Base-by-base conservation (phyloP, 2,329 filamentous ascomycete species). In the Stemphylium lycopersici region DNA sequence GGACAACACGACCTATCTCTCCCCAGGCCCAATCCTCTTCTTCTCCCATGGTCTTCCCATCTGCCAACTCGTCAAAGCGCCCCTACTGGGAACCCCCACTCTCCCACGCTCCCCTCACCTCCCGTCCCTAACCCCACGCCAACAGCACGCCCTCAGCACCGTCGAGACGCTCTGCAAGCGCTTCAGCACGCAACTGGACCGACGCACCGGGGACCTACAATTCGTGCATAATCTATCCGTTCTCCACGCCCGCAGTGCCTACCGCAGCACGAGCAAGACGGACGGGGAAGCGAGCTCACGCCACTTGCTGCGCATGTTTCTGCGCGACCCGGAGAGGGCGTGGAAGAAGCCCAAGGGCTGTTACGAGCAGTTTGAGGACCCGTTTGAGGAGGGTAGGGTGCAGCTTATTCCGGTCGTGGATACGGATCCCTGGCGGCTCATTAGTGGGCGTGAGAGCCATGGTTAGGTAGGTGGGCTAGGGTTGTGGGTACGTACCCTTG, bases 361-460 rank as follows among this genome's bases (percentile, higher is more conserved):
- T 56, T 55, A 57, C 24, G 45, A 53, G 37, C 68, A 71, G 24
- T 75, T 75, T 43, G 63, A 74, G 36, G 68, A 72, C 24, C 69
- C 70, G 11, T 75, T 75, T 52, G 59, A 55, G 3, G 49, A 54
- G 12, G 70, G 67, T 7, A 62, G 73, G 37, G 46, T 55, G 38
- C 70, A 74, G 50, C 61, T 73, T n/a, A 48, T 75, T 11, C 68
- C 72, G 11, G 61, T 75, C 12, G 44, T 69, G 3, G 73, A 75
- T 48, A 64, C 52, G 22, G 71, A 75, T 52, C 72, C 73, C 5
- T 73, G 71, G 70, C 68, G 72, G 51, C 65, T 67, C 51, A 74
- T 75, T 53, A 74, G 70, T 48, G 73, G 73, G n/a, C 68, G 69
- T 24, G 71, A 75, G 55, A 72, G 70, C 66, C 73, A 75, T 40